These are phyloP conservation scores for Lyophyllum atratum DNA, from an alignment of 768 basidiomycete species.

Conservation along the genomic window DNA sequence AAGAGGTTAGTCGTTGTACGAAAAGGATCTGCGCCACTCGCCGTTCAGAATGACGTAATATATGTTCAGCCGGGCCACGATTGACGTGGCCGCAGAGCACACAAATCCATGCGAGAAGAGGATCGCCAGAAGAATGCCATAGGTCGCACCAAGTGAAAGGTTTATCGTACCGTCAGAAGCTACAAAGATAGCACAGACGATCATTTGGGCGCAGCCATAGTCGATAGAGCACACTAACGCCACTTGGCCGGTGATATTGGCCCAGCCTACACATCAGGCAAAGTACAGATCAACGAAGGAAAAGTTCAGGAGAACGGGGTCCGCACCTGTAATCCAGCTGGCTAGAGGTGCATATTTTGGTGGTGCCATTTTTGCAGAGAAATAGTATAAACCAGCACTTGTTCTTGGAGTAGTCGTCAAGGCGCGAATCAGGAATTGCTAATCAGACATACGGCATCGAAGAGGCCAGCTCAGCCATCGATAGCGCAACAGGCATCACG, in stretches of 20 bases:
- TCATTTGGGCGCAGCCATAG: slow-evolving; percentile 80
- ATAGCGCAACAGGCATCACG: slow-evolving; percentile 65
- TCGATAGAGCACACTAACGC: slow-evolving; percentile 76
- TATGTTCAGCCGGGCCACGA: slow-evolving; percentile 69
- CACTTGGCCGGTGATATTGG: slow-evolving; percentile 68
- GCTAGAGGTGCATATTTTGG: slow-evolving; percentile 60
- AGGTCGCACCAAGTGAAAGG: slow-evolving; percentile 62
- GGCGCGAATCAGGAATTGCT: too few relatives aligned
- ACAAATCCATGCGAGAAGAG: slow-evolving; percentile 68
- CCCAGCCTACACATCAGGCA: slow-evolving; percentile 47
- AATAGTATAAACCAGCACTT: slow-evolving; percentile 79
- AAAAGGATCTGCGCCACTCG: slow-evolving; percentile 27
- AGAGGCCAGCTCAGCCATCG: slow-evolving; percentile 73
- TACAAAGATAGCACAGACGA: slow-evolving; percentile 69
- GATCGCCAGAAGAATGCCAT: slow-evolving; percentile 66
- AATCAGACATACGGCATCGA: slow-evolving; percentile 78
- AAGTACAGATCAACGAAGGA: neutral
- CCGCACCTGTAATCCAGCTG: slow-evolving; percentile 57
- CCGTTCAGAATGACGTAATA: slow-evolving; percentile 71
- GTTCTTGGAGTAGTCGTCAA: slow-evolving; percentile 44
- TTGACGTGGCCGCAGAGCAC: slow-evolving; percentile 67
- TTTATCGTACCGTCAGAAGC: slow-evolving; percentile 52
- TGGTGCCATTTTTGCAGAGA: slow-evolving; percentile 74
- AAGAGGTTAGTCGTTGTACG: slow-evolving; percentile 13
- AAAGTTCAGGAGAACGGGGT: neutral